Evolutionary conservation across 2,329 filamentous ascomycete genomes (phyloP).

Genomic region (Cladosporium oxysporum): DNA sequence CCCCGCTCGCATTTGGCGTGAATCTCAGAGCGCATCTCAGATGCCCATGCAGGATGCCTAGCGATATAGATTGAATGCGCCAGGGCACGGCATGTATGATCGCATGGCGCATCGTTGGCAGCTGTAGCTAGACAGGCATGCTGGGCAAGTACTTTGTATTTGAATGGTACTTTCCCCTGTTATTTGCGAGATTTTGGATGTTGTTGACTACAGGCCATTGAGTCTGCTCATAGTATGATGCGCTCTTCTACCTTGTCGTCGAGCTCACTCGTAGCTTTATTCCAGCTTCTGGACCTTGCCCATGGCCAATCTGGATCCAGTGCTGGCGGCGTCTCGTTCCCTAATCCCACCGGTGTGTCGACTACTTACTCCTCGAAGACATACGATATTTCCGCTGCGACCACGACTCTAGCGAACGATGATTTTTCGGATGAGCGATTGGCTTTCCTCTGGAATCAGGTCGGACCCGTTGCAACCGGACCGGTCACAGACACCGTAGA

Average conservation of each 20-base stretch:
- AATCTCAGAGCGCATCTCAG: background rate
- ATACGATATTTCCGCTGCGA: conserved; percentile 47
- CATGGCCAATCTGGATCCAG: conserved; percentile 5
- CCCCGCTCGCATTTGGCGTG: background rate
- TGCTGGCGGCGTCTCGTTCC: conserved; percentile 30
- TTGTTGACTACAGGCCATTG: background rate
- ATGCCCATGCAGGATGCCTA: conserved; percentile 2
- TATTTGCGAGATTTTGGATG: background rate
- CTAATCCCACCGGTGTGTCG: conserved; percentile 34
- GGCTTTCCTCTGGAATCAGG: conserved; percentile 40
- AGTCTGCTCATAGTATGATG: background rate
- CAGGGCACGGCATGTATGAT: conserved; percentile 1
- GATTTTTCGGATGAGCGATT: conserved; percentile 52
- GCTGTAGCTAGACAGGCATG: background rate
- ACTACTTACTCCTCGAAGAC: conserved; percentile 36
- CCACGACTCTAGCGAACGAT: conserved; percentile 45
- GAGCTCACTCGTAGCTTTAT: background rate
- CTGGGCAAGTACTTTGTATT: conserved; percentile 1
- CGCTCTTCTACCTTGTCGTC: background rate
- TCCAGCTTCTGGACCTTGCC: background rate
- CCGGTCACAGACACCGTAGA: conserved; percentile 32
- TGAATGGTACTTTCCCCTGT: background rate
- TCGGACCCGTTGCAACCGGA: conserved; percentile 31
- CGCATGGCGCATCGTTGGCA: conserved; percentile 1
- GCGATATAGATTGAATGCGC: background rate